Evolutionary conservation across 257 asterid species (phyloP).

Genomic region (Handroanthus guayacan): DNA sequence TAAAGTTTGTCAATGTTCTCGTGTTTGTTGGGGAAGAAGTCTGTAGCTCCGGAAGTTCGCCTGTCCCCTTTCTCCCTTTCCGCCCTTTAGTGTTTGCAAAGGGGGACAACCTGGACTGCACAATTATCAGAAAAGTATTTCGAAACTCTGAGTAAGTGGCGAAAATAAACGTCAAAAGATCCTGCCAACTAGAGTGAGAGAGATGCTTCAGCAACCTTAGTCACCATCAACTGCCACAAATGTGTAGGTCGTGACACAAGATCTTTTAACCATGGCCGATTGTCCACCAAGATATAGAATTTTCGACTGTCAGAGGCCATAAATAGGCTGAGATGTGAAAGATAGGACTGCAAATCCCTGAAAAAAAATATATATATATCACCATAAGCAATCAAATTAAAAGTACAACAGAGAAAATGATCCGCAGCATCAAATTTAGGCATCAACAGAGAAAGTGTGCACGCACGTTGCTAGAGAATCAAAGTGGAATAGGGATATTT

Average conservation of each 20-base stretch:
- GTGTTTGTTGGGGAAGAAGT: conserved; percentile 50
- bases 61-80: conserved; percentile 57
- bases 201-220: conserved; percentile 68
- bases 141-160: conserved; percentile 10
- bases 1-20: conserved; percentile 49
- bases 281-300: conserved; percentile 86
- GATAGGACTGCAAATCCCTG: conserved; percentile 97
- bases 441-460: not conserved
- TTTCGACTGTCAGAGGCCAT: conserved; percentile 81
- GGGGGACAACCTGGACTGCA: conserved; percentile 94
- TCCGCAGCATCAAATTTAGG: conserved; percentile 9
- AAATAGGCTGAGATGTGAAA: conserved; percentile 86
- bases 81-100: conserved; percentile 80
- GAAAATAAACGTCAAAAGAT: not conserved
- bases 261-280: conserved; percentile 92
- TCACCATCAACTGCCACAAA: conserved; percentile 96
- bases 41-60: conserved; percentile 45
- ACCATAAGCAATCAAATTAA: conserved; percentile 12
- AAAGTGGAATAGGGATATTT: not conserved
- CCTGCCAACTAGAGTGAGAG: conserved; percentile 26
- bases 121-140: conserved; percentile 37
- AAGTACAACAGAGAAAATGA: conserved; percentile 5
- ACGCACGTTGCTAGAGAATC: not conserved
- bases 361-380: conserved; percentile 15
- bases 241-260: conserved; percentile 81